phyloP scores from a whole-genome alignment of 352 stramenopile genomes.

The Aphanomyces euteiches region DNA sequence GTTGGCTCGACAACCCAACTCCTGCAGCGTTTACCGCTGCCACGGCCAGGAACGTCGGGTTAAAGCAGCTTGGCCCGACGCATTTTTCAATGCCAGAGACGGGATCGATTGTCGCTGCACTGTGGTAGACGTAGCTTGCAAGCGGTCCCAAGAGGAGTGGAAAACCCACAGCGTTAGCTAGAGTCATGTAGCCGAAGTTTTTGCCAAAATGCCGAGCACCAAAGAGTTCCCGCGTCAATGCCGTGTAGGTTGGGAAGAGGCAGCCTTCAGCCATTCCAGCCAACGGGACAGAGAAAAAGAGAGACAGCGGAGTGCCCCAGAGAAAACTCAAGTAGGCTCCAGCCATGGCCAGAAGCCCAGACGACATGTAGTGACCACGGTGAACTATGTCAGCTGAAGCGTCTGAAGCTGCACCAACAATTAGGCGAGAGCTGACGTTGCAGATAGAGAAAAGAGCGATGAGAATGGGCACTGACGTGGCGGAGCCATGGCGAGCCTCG shows the following conservation, averaged over 20 bases:
- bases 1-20: conserved; percentile 43
- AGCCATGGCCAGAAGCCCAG: conserved; percentile 51
- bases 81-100: conserved; percentile 46
- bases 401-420: conserved; percentile 56
- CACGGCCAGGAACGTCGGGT: conserved; percentile 55
- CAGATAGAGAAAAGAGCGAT: conserved; percentile 70
- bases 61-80: conserved; percentile 55
- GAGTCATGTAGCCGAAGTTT: conserved; percentile 71
- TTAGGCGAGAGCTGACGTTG: conserved; percentile 56
- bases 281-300: conserved; percentile 55
- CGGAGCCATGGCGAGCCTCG: conserved; percentile 45
- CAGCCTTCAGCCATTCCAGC: conserved; percentile 60
- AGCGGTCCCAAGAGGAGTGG: conserved; percentile 69
- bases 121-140: conserved; percentile 53
- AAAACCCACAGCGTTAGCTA: conserved; percentile 68
- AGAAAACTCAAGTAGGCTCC: conserved; percentile 59
- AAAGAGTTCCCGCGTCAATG: conserved; percentile 74
- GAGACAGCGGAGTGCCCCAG: conserved; percentile 38
- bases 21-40: conserved; percentile 46
- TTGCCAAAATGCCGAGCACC: conserved; percentile 65
- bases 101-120: conserved; percentile 13
- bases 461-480: conserved; percentile 55
- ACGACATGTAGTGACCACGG: conserved; percentile 55
- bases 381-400: conserved; percentile 45
- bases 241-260: conserved; percentile 69